Evolutionary conservation across 257 asterid genomes (phyloP).

Genomic region (Anisodus tanguticus): DNA sequence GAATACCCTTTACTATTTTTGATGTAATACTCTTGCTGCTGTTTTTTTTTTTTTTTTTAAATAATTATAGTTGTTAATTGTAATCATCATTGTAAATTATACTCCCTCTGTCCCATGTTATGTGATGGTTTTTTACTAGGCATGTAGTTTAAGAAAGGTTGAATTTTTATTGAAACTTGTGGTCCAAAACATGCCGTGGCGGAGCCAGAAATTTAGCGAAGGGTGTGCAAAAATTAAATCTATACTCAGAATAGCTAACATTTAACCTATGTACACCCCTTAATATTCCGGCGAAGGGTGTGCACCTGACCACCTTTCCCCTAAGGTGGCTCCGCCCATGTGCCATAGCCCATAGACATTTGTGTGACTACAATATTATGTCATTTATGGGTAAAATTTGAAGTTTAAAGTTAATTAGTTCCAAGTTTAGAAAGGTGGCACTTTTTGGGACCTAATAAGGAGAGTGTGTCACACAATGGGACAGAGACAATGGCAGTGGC

Average conservation of each 20-base stretch:
- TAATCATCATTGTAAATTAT: not conserved
- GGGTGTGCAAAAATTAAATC: too few species aligned
- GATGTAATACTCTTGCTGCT: not conserved
- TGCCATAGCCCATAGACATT: not conserved
- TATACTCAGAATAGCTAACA: too few species aligned
- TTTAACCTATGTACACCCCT: too few species aligned
- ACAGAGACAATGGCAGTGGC: too few species aligned
- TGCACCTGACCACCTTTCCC: too few species aligned
- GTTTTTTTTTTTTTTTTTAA: not conserved
- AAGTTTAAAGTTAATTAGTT: not conserved
- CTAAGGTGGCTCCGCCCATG: too few species aligned
- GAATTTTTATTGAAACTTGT: not conserved
- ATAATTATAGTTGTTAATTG: not conserved
- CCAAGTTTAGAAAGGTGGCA: not conserved
- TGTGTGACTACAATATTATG: not conserved
- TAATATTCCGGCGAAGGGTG: too few species aligned
- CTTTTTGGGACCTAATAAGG: not conserved
- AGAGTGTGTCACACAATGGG: not conserved
- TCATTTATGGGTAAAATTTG: not conserved
- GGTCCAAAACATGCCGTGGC: not conserved
- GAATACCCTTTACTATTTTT: not conserved
- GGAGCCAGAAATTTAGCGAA: too few species aligned
- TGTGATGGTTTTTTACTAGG: not conserved
- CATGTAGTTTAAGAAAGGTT: not conserved
- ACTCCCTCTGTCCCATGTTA: not conserved